Conservation (phyloP, 805 yeast species). For the Nakazawaea anatomiae region DNA sequence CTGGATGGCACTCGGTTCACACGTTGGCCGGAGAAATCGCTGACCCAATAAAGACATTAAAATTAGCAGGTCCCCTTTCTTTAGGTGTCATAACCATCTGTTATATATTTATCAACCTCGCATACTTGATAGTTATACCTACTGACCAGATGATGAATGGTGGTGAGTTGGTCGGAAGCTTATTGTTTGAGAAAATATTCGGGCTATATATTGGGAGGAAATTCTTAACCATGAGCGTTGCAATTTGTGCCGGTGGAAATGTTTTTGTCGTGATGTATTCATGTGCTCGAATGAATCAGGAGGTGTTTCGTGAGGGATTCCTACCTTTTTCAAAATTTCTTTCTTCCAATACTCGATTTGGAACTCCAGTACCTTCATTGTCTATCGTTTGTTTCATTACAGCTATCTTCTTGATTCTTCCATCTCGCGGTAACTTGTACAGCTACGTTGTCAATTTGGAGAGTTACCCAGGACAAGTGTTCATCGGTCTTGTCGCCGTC, state of each 20-base stretch:
- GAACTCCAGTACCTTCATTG: constrained; percentile 45
- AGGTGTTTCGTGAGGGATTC: constrained; percentile 50
- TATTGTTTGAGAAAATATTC: constrained; percentile 44
- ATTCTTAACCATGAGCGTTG: constrained; percentile 42
- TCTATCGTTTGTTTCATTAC: constrained; percentile 36
- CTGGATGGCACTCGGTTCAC: constrained; percentile 54
- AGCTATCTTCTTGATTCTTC: constrained; percentile 33
- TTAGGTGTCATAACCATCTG: constrained; percentile 35
- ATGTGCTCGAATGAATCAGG: constrained; percentile 49
- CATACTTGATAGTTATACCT: constrained; percentile 47
- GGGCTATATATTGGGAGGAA: constrained; percentile 43
- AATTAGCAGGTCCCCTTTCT: constrained; percentile 48
- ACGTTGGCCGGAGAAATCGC: constrained; percentile 48
- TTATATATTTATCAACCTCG: constrained; percentile 41
- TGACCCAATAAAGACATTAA: constrained; percentile 44
- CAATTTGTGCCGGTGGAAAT: constrained; percentile 51
- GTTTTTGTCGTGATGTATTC: constrained; percentile 49
- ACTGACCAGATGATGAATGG: constrained; percentile 36
- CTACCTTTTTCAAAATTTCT: constrained; percentile 43
- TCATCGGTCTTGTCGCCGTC: constrained; percentile 44
- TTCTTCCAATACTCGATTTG: constrained; percentile 50
- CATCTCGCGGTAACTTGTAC: constrained; percentile 43
- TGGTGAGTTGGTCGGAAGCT: constrained; percentile 46
- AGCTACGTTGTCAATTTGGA: constrained; percentile 47
- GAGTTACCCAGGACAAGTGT: constrained; percentile 44